Evolutionary conservation across 352 stramenopile genomes (phyloP), one percentile per base, ranked within the genome.

Genomic region (Globisporangium canariense): DNA sequence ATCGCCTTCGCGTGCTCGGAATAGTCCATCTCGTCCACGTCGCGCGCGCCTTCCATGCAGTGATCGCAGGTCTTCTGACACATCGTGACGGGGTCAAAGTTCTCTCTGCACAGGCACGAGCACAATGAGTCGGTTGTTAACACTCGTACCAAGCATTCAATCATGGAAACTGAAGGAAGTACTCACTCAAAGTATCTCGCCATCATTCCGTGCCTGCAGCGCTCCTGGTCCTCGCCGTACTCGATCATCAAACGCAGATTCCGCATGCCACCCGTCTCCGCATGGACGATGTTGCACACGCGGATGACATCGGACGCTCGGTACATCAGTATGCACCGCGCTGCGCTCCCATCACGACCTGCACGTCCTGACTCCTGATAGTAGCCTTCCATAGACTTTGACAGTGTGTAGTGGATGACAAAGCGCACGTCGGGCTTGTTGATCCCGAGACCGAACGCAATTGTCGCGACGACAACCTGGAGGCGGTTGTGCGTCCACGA

Each of bases 281-380:
- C 69, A 41, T 91, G 79, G 0, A 88, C 81, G 54, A 93, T 86
- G 30, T 79, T 83, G 46, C 72, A 81, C 4, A 93, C 82, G n/a
- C 78, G 79, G 28, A 86, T 61, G 2, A 93, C 88, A 65, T 98
- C 93, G 11, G 76, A 79, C 0, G 75, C 61, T 11, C 75, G 76
- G 61, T 97, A 98, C 70, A 96, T 86, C 30, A 98, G 63, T 9
- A 97, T 73, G 66, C 93, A 98, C n/a, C 89, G 77, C 7, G 86
- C 77, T 13, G 88, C 67, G 1, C 93, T 69, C 8, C 97, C 97
- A 76, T 99, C 97, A 36, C 97, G 83, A 45, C 97, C 97, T 46
- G 93, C 97, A 52, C 97, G 79, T 7, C 97, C 97, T 14, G 88
- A 96, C 77, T 99, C 96, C 77, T 99, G 97, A 67, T 98, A 99